phyloP scores from a whole-genome alignment of 495 filamentous ascomycete species.

The Lineolata rhizophorae region DNA sequence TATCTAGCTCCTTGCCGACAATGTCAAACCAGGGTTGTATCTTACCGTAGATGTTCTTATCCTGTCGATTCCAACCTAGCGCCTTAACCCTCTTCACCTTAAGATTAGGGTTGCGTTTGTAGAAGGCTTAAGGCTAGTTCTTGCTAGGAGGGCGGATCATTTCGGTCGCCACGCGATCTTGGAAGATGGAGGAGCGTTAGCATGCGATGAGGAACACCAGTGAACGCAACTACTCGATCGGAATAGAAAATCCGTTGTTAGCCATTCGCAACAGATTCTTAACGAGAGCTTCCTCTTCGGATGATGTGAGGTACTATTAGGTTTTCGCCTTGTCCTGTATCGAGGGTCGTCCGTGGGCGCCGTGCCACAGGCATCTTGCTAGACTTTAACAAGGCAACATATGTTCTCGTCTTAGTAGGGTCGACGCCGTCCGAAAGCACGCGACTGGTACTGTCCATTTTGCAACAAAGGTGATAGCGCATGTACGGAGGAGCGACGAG shows the following conservation, averaged over 20 bases:
- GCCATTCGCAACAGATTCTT: slow-evolving; percentile 1
- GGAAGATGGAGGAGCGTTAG: not conserved
- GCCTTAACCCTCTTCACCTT: slow-evolving; percentile 9
- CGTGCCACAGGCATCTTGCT: slow-evolving; percentile 3
- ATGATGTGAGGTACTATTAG: slow-evolving; percentile 6
- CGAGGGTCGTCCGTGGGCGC: slow-evolving; percentile 4
- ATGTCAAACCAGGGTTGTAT: slow-evolving; percentile 18
- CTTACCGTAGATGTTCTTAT: slow-evolving; percentile 19
- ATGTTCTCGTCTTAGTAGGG: too few relatives aligned
- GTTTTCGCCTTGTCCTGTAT: slow-evolving; percentile 4
- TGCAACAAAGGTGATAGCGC: too few relatives aligned
- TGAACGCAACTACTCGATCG: slow-evolving; percentile 4
- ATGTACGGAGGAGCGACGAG: too few relatives aligned
- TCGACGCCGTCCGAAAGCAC: too few relatives aligned
- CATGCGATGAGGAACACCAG: slow-evolving; percentile 3
- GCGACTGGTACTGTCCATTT: too few relatives aligned
- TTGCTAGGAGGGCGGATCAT: slow-evolving; percentile 3
- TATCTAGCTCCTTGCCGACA: slow-evolving; percentile 7
- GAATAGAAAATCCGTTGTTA: slow-evolving; percentile 3
- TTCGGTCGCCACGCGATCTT: too few relatives aligned
- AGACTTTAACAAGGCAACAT: slow-evolving; percentile 3
- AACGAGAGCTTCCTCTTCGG: slow-evolving; percentile 5
- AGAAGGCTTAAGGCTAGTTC: slow-evolving; percentile 7
- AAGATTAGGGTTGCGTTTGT: slow-evolving; percentile 12
- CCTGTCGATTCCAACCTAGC: slow-evolving; percentile 10